Percentiles rank a stretch among this genome's conserved stretches.
Conservation (phyloP, 2,329 filamentous ascomycete species). For the Trichothecium roseum region DNA sequence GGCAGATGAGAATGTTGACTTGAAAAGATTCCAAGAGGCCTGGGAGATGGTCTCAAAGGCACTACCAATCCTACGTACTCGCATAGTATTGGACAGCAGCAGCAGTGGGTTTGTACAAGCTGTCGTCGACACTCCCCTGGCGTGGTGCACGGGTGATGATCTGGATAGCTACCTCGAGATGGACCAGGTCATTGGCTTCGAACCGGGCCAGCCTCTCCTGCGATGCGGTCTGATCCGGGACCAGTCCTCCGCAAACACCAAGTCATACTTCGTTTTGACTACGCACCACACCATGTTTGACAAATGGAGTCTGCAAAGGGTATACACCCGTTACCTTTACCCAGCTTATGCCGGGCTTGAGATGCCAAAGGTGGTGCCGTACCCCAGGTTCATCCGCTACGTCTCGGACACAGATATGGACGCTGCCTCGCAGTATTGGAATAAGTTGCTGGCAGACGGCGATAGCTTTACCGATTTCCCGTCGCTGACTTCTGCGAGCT, state of each 20-base stretch:
- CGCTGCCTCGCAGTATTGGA: conserved; percentile 7
- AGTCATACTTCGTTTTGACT: conserved; percentile 9
- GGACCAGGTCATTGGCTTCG: conserved; percentile 2
- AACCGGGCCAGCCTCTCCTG: conserved; percentile 3
- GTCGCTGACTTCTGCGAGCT: conserved; percentile 1
- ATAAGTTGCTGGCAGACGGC: background rate
- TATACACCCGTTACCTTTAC: conserved; percentile 1
- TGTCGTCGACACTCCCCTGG: conserved; percentile 2
- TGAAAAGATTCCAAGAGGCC: conserved; percentile 14
- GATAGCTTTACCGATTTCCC: conserved; percentile 2
- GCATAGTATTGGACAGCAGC: conserved; percentile 5
- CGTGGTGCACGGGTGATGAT: conserved; percentile 1
- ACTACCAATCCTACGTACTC: conserved; percentile 7
- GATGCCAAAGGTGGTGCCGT: background rate
- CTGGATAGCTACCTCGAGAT: conserved; percentile 1
- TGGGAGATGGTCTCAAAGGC: conserved; percentile 10
- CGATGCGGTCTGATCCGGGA: conserved; percentile 3
- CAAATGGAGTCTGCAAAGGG: conserved; percentile 8
- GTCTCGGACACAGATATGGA: background rate
- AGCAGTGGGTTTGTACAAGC: conserved; percentile 6
- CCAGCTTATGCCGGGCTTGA: conserved; percentile 1
- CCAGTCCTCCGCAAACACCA: background rate
- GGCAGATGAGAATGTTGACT: conserved; percentile 7
- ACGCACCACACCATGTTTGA: conserved; percentile 14
- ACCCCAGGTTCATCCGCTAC: conserved; percentile 6